Base-by-base conservation (phyloP, 2,329 filamentous ascomycete species). In the Cercospora sesami region DNA sequence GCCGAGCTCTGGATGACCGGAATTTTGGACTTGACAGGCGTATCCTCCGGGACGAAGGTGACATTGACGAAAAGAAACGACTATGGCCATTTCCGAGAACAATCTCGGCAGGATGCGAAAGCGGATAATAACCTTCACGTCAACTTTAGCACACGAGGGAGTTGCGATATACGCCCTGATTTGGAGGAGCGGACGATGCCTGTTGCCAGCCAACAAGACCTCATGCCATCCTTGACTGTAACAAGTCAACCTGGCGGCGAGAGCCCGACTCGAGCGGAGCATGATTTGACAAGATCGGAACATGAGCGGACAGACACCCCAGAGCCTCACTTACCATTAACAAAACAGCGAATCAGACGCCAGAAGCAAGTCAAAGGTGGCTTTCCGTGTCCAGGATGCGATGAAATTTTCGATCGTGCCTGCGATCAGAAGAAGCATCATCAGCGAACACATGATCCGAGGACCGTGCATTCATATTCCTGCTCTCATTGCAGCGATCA, bases 351-450 rank as follows among this genome's bases (percentile, higher is more conserved):
- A 2, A 6, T 6, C 21, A 58, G 60, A 18, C 58, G 65, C 3
- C 45, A 28, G 0, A 67, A 63, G 60, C 64, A 60, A 28, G 12
- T 33, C 0, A 48, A 33, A 28, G 30, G 23, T 39, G 68, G 68
- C 21, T 69, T 55, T 33, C 65, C 68, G 1, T 69, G 68, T 26
- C 33, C 33, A 18, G n/a, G 39, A 26, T 67, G 65, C 39, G 21
- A 23, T 18, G 57, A 65, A 16, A 53, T 5, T 4, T 67, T 65
- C 42, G 30, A 65, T 60, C 68, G 68, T 8, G 57, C 58, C 9
- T 69, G 68, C 62, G 68, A 69, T 51, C 16, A 63, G 61, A 45
- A 45, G 26, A 70, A 70, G 16, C 68, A 70, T 23, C 58, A 59
- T n/a, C 45, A 67, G 57, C 60, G 63, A 4, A 59, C 45, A 10